These are phyloP conservation scores for Acer campestre DNA, from an alignment of 345 rosid species.

Conservation along the genomic window DNA sequence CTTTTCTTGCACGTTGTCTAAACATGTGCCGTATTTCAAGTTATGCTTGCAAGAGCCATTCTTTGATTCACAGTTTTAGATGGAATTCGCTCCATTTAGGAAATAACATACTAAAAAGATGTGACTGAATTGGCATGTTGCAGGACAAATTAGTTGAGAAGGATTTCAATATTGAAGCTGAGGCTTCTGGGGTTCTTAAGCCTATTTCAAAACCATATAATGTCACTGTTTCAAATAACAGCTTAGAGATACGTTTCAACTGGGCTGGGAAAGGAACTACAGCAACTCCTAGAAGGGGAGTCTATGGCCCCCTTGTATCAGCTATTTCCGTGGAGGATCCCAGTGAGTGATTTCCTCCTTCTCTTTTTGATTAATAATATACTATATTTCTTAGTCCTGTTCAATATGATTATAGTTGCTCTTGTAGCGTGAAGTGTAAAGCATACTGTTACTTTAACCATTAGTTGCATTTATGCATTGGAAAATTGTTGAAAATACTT, in stretches of 20 bases:
- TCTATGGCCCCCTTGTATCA: conserved; percentile 61
- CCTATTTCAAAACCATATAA: conserved; percentile 9
- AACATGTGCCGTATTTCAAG: neutral
- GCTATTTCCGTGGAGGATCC: conserved; percentile 43
- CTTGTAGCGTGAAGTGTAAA: neutral
- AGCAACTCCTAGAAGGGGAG: conserved; percentile 41
- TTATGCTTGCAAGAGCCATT: neutral
- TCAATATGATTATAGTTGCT: neutral
- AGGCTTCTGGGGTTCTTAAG: conserved; percentile 30
- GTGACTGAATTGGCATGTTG: conserved; percentile 9
- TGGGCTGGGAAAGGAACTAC: conserved; percentile 74
- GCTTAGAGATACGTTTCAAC: conserved; percentile 41
- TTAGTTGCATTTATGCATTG: neutral
- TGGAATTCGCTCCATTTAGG: neutral
- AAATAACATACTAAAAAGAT: neutral
- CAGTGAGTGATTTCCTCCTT: conserved; percentile 21
- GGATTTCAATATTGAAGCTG: conserved; percentile 35
- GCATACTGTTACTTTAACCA: neutral
- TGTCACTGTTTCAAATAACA: conserved; percentile 10
- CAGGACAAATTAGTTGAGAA: conserved; percentile 30
- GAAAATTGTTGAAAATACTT: neutral
- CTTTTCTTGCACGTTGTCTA: neutral
- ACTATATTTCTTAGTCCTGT: neutral
- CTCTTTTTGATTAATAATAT: neutral
- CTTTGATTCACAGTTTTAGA: neutral